Base-by-base conservation (phyloP, 805 yeast genomes). In the Saccharomycopsis capsularis region DNA sequence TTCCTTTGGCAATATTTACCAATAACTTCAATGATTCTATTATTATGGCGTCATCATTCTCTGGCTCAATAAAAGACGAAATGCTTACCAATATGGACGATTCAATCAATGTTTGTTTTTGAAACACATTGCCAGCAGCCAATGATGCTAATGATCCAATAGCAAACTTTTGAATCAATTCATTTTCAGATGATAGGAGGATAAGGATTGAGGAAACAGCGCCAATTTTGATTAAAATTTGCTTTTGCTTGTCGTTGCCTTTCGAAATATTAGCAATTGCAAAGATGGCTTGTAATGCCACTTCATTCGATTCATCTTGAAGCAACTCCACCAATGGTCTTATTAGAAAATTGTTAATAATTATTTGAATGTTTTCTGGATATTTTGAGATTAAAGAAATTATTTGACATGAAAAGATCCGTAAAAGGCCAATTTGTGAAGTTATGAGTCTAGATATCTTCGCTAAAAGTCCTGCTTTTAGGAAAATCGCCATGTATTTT, bases 1-100 rank as follows among this genome's bases (percentile, higher is more conserved):
- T 52, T 5, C 55, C 55, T 35, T 52, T 52, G 24, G 55, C 55
- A n/a, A 52, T 44, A 24, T 49, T 50, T 1, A 52, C 55, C 32
- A 52, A 39, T 11, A 52, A 23, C 32, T 50, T 50, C 13, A 52
- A 37, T 13, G 51, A 42, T 36, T 52, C 55, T 2, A 43, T 39
- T 19, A 52, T 27, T 21, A 52, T 40, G 5, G 55, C 51, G 32
- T 46, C 55, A 29, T 52, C 55, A 23, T 49, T 40, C 11, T 46
- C 40, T 3, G 48, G 48, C 15, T 50, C 46, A 5, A 52, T 15
- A 19, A 52, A 52, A 3, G 44, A 16, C 5, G 41, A 19, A n/a
- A 47, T 23, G n/a, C 37, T 24, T 16, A 30, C 23, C 19, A 52
- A 27, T 11, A 50, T 40, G 5, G 43, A 27, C 5, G 48, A 43